phyloP scores from a whole-genome alignment of 2,329 filamentous ascomycete genomes.

The Microsporum audouinii region DNA sequence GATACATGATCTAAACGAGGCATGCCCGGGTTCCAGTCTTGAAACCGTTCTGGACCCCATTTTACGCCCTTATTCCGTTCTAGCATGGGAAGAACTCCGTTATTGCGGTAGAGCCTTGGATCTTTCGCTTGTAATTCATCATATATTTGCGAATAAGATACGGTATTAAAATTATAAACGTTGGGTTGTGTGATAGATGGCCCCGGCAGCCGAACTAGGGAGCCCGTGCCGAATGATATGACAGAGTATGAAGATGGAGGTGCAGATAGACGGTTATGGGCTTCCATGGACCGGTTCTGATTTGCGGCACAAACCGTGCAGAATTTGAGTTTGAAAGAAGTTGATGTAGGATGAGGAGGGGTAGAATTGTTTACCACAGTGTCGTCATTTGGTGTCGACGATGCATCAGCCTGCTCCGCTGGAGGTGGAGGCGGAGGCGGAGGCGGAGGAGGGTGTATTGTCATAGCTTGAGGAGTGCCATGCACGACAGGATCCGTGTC shows the following conservation, averaged over 20 bases:
- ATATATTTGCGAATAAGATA: conserved; percentile 90
- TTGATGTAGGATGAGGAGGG: conserved; percentile 34
- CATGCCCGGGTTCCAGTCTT: conserved; percentile 86
- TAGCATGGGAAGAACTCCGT: conserved; percentile 92
- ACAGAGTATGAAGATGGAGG: conserved; percentile 82
- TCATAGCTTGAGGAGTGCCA: conserved; percentile 32
- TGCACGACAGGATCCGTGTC: conserved; percentile 42
- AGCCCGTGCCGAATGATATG: conserved; percentile 94
- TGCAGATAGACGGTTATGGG: conserved; percentile 81
- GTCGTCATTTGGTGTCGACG: conserved; percentile 13
- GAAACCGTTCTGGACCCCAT: conserved; percentile 92
- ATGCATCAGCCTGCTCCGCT: conserved; percentile 23
- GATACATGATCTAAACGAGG: conserved; percentile 63
- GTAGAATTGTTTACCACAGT: conserved; percentile 14
- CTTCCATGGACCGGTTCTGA: conserved; percentile 99
- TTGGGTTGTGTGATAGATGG: conserved; percentile 88
- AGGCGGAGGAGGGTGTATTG: conserved; percentile 37
- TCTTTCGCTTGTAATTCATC: conserved; percentile 82
- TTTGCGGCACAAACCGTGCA: conserved; percentile 76
- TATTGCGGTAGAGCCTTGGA: conserved; percentile 72
- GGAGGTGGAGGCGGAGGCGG: conserved; percentile 38
- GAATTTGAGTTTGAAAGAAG: conserved; percentile 59
- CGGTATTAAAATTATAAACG: conserved; percentile 96
- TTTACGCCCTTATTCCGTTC: conserved; percentile 85
- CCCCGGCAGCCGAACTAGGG: conserved; percentile 82